A percentile compares a stretch with the other conserved stretches of the same genome.
Conservation (phyloP, 2,329 filamentous ascomycete species). For the Aspergillus udagawae region DNA sequence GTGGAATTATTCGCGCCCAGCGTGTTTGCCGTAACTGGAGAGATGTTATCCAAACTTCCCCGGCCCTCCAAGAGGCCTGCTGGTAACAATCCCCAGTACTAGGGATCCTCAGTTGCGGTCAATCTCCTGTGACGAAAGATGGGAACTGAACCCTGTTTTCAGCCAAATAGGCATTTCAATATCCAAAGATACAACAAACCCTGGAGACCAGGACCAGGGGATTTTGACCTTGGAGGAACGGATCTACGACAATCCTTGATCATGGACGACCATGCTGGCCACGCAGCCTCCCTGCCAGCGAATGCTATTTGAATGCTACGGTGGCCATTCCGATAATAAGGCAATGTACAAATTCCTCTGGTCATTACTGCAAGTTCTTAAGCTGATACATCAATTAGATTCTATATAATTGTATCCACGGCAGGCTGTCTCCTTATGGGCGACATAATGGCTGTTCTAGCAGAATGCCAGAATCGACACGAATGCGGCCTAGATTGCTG, state of each 20-base stretch:
- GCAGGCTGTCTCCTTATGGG: conserved; percentile 1
- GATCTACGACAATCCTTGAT: conserved; percentile 3
- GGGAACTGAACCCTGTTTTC: conserved; percentile 4
- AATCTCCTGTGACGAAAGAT: background rate
- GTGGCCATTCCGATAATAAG: background rate
- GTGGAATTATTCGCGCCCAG: background rate
- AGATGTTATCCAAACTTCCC: conserved; percentile 3
- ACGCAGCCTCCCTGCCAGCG: conserved; percentile 6
- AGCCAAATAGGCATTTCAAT: conserved; percentile 1
- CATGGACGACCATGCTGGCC: conserved; percentile 5
- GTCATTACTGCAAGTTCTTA: background rate
- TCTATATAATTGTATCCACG: conserved; percentile 1
- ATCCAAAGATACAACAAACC: background rate
- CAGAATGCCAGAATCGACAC: conserved; percentile 6
- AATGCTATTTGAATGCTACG: background rate
- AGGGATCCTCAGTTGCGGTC: background rate
- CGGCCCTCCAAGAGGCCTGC: background rate
- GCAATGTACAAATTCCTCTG: background rate
- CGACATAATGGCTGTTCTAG: conserved; percentile 3
- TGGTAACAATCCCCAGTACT: conserved; percentile 1
- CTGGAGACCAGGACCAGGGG: background rate
- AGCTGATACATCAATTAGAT: background rate
- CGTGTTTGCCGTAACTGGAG: conserved; percentile 3
- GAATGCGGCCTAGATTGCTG: conserved; percentile 2
- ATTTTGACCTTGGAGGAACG: background rate